Percentiles rank a stretch among this genome's conserved stretches.
phyloP scores from a whole-genome alignment of 805 yeast genomes.

The Candida bentonensis region DNA sequence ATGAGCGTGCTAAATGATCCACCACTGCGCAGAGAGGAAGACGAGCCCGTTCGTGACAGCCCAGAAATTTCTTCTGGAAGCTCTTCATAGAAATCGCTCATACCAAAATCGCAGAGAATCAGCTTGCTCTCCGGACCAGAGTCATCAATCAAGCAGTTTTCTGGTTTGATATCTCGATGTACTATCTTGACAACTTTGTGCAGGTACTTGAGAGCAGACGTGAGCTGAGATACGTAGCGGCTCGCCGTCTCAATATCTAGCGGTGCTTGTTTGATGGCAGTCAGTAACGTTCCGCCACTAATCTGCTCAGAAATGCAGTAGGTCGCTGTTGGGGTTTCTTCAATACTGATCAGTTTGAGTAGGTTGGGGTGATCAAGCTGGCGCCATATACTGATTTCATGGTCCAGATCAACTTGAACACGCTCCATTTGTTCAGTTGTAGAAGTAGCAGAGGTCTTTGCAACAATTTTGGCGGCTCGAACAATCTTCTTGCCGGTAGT shows the following conservation, averaged over 20 bases:
- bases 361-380: slow-evolving; percentile 49
- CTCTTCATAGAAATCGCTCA: slow-evolving; percentile 31
- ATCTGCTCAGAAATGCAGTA: slow-evolving; percentile 61
- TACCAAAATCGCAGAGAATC: slow-evolving; percentile 80
- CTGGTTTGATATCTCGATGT: slow-evolving; percentile 76
- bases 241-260: slow-evolving; percentile 6
- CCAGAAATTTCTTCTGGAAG: background rate
- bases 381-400: slow-evolving; percentile 69
- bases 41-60: background rate
- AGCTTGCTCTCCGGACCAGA: slow-evolving; percentile 23
- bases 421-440: slow-evolving; percentile 25
- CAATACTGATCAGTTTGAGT: slow-evolving; percentile 45
- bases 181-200: slow-evolving; percentile 47
- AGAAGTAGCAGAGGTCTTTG: slow-evolving; percentile 21
- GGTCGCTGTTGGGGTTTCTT: slow-evolving; percentile 44
- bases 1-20: background rate
- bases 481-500: slow-evolving; percentile 16
- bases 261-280: slow-evolving; percentile 52
- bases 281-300: slow-evolving; percentile 70
- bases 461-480: slow-evolving; percentile 49
- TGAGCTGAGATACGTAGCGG: slow-evolving; percentile 37
- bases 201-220: slow-evolving; percentile 47
- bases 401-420: slow-evolving; percentile 45
- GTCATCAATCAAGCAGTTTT: slow-evolving; percentile 55
- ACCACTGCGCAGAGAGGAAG: background rate